Evolutionary conservation across 2,329 filamentous ascomycete species (phyloP).

Genomic region (Nothophoma quercina): DNA sequence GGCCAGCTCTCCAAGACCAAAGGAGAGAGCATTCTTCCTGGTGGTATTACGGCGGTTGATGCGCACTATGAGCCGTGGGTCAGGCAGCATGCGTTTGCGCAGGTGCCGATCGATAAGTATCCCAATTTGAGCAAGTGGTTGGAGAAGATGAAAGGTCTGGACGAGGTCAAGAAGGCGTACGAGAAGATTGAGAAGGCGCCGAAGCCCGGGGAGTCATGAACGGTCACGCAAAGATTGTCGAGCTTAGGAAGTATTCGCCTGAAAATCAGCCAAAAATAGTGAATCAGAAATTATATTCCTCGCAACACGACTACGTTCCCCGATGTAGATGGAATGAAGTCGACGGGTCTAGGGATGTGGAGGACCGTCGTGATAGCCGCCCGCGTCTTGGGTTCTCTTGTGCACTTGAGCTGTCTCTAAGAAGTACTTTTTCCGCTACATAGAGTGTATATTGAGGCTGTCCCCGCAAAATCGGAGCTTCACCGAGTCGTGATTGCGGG

Average conservation of each 20-base stretch:
- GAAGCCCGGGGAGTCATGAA: conserved; percentile 47
- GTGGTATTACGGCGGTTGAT: conserved; percentile 12
- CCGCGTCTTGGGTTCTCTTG: background rate
- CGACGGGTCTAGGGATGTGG: background rate
- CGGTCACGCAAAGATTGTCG: too few species aligned
- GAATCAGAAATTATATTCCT: too few species aligned
- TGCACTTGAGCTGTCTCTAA: background rate
- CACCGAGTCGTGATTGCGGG: conserved; percentile 19
- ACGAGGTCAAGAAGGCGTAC: conserved; percentile 24
- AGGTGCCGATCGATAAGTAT: conserved; percentile 59
- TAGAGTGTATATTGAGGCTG: background rate
- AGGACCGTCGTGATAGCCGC: background rate
- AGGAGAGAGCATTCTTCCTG: conserved; percentile 10
- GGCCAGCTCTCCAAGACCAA: conserved; percentile 13
- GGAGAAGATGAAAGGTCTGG: conserved; percentile 37
- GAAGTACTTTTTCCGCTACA: background rate
- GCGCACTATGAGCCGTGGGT: conserved; percentile 17
- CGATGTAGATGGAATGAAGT: background rate
- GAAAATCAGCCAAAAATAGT: too few species aligned
- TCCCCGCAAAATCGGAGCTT: too few species aligned
- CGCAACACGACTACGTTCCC: too few species aligned
- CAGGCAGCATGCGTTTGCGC: conserved; percentile 13
- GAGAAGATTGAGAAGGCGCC: conserved; percentile 57
- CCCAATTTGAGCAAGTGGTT: conserved; percentile 70
- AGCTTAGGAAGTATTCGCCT: background rate